Evolutionary conservation across 768 basidiomycete species (phyloP), one percentile per base, ranked within the genome.

Genomic region (Boletus subparvulus): DNA sequence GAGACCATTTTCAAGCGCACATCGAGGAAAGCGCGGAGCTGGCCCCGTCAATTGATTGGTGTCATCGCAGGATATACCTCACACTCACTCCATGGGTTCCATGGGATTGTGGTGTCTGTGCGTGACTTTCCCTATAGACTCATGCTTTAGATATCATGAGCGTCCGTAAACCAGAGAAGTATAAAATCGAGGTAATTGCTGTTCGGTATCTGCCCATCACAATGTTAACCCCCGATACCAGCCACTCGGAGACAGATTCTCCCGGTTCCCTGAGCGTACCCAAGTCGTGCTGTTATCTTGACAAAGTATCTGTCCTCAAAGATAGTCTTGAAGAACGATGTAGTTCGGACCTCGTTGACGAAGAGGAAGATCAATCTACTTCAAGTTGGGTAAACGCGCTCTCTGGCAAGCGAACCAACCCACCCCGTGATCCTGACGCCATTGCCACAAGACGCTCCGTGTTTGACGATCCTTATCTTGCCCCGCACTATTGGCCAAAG

Each of bases 381-480:
- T 24, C 39, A 35, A 32, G 24, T 32, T 54, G 56, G 63, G 39
- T 41, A 4, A 43, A 28, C 5, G 10, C 36, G 4, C 33, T 66
- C 6, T 58, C 63, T 26, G 41, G 54, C 28, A 37, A 52, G 30
- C 52, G 55, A 35, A 41, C 37, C 19, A 35, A 32, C 3, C 13
- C 36, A 28, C 41, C 24, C 3, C 45, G 47, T 32, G 66, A 69
- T n/a, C 67, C 69, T 6, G 76, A 78, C 52, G 64, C 78, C 14
- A 76, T 74, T 39, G 73, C 80, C 17, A 83, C 82, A n/a, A 74
- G 72, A 21, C 75, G 77, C 11, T 82, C 80, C 7, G 78, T 83
- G 17, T 83, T 74, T 62, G 81, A 83, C 50, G 78, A 83, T 55
- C 77, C 78, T 16, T 60, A 71, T 39, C 68, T 80, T 16, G 55